A percentile compares a stretch with the other conserved stretches of the same genome.
phyloP scores from a whole-genome alignment of 352 stramenopile species.

The Thraustochytrium striatum region DNA sequence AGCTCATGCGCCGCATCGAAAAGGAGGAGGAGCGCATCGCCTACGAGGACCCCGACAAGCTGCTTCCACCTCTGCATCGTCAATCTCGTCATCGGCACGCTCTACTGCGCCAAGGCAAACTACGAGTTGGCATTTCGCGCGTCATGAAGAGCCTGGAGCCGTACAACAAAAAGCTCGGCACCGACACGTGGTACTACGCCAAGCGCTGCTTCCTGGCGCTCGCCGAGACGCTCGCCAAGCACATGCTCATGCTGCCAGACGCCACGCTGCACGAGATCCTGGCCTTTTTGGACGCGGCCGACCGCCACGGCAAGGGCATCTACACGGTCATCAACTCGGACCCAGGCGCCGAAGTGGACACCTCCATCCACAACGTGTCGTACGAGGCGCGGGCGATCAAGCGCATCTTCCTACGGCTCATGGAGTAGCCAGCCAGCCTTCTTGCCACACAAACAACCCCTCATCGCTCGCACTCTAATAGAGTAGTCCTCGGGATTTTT shows the following conservation, averaged over 20 bases:
- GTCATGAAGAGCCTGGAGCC: constrained; percentile 90
- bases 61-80: constrained; percentile 93
- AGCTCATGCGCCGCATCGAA: constrained; percentile 88
- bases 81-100: constrained; percentile 92
- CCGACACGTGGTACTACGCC: constrained; percentile 91
- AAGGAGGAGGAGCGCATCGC: constrained; percentile 85
- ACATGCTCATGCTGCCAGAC: constrained; percentile 90
- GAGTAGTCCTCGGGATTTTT: no score
- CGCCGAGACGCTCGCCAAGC: constrained; percentile 84
- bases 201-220: constrained; percentile 91
- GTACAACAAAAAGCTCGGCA: constrained; percentile 89
- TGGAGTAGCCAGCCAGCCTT: no score
- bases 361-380: constrained; percentile 76
- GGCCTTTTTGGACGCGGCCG: constrained; percentile 81
- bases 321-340: constrained; percentile 68
- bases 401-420: constrained; percentile 85
- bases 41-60: constrained; percentile 76
- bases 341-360: constrained; percentile 54
- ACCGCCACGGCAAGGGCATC: constrained; percentile 84
- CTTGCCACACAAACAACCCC: no score
- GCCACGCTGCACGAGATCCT: constrained; percentile 87
- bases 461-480: no score
- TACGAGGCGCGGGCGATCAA: constrained; percentile 87
- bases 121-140: constrained; percentile 89
- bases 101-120: constrained; percentile 95